phyloP scores from a whole-genome alignment of 2,329 filamentous ascomycete species.

The Colletotrichum agaves region DNA sequence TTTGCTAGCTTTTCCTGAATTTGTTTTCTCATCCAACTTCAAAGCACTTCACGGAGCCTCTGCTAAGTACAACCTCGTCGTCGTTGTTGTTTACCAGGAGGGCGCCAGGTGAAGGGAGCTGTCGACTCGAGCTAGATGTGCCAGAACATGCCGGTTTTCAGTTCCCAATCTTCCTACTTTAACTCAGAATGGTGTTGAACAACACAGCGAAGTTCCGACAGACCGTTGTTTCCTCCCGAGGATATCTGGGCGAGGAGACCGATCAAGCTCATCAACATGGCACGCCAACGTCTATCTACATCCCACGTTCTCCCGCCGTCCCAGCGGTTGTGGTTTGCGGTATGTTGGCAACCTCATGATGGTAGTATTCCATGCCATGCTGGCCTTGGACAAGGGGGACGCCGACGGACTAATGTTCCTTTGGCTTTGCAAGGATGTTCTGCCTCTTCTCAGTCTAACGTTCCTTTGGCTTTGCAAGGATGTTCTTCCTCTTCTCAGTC shows the following conservation, averaged over 20 bases:
- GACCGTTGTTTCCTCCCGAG: background rate
- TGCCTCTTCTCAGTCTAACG: slow-evolving; percentile 17
- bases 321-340: background rate
- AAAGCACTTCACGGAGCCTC: slow-evolving; percentile 4
- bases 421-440: slow-evolving; percentile 19
- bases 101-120: slow-evolving; percentile 17
- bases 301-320: background rate
- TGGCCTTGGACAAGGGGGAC: slow-evolving; percentile 2
- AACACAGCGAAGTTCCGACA: background rate
- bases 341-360: slow-evolving; percentile 1
- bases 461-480: slow-evolving; percentile 16
- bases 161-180: background rate
- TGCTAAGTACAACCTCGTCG: background rate
- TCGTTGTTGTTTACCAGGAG: slow-evolving; percentile 1
- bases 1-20: background rate
- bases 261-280: background rate
- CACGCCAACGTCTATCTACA: background rate
- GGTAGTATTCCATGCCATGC: background rate
- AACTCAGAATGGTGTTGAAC: background rate
- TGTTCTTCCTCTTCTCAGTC: slow-evolving; percentile 18
- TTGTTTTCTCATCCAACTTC: slow-evolving; percentile 13
- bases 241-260: background rate
- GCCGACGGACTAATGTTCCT: background rate
- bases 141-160: background rate
- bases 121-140: slow-evolving; percentile 21